These are phyloP conservation scores for Microbotryum silenes-acaulis DNA, from an alignment of 1,284 basidiomycete genomes.

Conservation along the genomic window DNA sequence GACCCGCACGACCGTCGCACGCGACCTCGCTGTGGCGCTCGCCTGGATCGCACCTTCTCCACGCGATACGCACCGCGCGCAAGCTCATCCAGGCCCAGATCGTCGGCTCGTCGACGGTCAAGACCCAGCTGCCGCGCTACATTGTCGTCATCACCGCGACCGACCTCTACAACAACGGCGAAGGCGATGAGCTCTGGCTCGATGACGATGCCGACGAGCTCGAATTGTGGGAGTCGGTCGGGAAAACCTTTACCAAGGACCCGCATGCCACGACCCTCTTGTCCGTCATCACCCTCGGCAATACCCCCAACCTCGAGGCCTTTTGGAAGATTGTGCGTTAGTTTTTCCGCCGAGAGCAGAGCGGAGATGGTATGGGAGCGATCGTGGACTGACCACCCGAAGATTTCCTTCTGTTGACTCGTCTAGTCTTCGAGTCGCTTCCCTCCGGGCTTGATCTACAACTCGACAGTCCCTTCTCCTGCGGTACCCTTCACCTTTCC, in stretches of 20 bases:
- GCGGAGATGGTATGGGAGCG: not conserved
- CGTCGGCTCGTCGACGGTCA: not conserved
- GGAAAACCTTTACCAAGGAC: constrained; percentile 22
- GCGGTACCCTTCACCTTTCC: constrained; percentile 17
- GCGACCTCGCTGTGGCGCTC: constrained; percentile 26
- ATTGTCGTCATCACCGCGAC: constrained; percentile 28
- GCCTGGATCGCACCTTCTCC: constrained; percentile 12
- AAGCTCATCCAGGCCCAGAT: constrained; percentile 17
- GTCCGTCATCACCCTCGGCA: constrained; percentile 25
- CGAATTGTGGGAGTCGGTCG: constrained; percentile 22
- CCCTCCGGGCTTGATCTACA: constrained; percentile 26
- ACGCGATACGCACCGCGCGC: constrained; percentile 25
- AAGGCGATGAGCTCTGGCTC: constrained; percentile 23
- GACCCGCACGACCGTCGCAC: constrained; percentile 16
- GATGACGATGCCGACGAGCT: constrained; percentile 18
- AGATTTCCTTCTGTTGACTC: not conserved
- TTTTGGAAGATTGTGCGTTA: constrained; percentile 16
- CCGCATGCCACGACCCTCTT: constrained; percentile 25
- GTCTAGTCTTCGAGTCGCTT: constrained; percentile 19
- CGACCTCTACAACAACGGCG: constrained; percentile 22
- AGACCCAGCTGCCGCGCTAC: constrained; percentile 24
- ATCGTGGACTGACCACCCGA: not conserved
- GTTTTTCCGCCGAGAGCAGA: not conserved
- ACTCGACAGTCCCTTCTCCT: constrained; percentile 6
- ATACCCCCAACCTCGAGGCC: constrained; percentile 26